Evolutionary conservation across 2,329 filamentous ascomycete genomes (phyloP).

Genomic region (Davidsoniella virescens): DNA sequence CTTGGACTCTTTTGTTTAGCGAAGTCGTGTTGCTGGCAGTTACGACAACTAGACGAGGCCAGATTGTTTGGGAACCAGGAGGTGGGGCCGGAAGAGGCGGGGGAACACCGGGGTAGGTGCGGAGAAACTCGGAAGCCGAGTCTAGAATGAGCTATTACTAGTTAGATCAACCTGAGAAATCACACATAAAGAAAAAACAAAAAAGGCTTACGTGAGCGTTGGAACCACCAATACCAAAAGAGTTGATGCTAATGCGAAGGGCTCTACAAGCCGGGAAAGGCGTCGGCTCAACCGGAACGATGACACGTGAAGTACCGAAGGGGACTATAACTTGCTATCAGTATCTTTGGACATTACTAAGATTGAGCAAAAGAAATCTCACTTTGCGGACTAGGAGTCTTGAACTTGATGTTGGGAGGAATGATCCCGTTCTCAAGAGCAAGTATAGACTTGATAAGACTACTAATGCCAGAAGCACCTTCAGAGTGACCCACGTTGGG

Average conservation of each 20-base stretch:
- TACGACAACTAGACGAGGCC: too few species aligned
- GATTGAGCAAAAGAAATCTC: not conserved
- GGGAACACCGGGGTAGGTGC: too few species aligned
- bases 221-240: conserved; percentile 18
- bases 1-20: too few species aligned
- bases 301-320: not conserved
- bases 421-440: conserved; percentile 16
- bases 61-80: too few species aligned
- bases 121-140: too few species aligned
- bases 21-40: too few species aligned
- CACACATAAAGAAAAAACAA: too few species aligned
- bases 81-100: too few species aligned
- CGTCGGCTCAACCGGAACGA: not conserved
- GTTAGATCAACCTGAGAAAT: too few species aligned
- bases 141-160: too few species aligned
- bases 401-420: conserved; percentile 16
- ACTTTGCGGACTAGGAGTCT: conserved; percentile 16
- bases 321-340: not conserved
- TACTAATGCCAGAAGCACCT: conserved; percentile 15
- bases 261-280: too few species aligned
- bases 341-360: too few species aligned
- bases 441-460: conserved; percentile 18
- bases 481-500: conserved; percentile 18
- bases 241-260: conserved; percentile 16
- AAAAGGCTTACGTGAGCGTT: conserved; percentile 18